phyloP scores from a whole-genome alignment of 306 rosid species.

The Citrullus colocynthis region DNA sequence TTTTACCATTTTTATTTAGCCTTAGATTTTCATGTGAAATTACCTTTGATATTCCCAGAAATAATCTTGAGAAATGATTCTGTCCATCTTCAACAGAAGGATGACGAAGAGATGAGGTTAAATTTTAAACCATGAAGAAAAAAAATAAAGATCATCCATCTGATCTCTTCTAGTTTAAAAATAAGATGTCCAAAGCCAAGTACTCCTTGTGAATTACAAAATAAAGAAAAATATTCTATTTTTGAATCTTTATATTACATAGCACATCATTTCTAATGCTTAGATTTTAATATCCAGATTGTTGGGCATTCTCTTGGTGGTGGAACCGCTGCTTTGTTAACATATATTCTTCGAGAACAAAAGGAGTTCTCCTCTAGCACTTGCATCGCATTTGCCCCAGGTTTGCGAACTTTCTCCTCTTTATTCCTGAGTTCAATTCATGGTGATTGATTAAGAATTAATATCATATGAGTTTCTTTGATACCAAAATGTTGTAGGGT shows the following conservation, averaged over 20 bases:
- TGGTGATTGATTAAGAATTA: no score
- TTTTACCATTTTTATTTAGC: no score
- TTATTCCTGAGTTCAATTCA: not conserved
- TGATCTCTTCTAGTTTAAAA: not conserved
- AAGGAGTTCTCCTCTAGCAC: constrained; percentile 61
- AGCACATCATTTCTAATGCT: not conserved
- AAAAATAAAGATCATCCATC: not conserved
- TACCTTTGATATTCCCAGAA: not conserved
- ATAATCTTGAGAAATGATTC: not conserved
- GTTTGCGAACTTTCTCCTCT: constrained; percentile 19
- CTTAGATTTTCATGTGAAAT: not conserved
- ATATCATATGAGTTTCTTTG: no score
- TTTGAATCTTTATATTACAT: not conserved
- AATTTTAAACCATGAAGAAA: not conserved
- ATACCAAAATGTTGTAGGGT: no score
- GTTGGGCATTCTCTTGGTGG: constrained; percentile 98
- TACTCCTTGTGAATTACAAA: not conserved
- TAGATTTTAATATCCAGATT: constrained; percentile 36
- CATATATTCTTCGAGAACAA: constrained; percentile 84
- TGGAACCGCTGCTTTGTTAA: constrained; percentile 89
- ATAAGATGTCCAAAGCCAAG: not conserved
- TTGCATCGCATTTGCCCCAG: constrained; percentile 92
- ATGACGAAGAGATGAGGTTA: not conserved
- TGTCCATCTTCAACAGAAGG: not conserved
- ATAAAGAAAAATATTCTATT: not conserved